Percentiles rank a stretch among this genome's conserved stretches.
These are phyloP conservation scores for Bisporella sp. DNA, from an alignment of 2,329 filamentous ascomycete species.

Conservation along the genomic window DNA sequence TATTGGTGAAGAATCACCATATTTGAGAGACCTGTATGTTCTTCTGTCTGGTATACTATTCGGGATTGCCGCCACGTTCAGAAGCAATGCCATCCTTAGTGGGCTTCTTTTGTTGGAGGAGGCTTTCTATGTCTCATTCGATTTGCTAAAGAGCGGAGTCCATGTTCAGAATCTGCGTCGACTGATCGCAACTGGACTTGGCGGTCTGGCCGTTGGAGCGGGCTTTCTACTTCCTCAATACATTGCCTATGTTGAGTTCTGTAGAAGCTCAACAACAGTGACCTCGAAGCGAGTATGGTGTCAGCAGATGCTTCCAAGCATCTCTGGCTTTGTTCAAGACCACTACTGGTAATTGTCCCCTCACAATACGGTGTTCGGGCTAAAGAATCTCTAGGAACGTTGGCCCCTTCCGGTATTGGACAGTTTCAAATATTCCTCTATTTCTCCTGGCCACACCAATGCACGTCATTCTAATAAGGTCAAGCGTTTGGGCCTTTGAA, in stretches of 20 bases:
- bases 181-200: constrained; percentile 52
- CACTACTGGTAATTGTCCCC: constrained; percentile 68
- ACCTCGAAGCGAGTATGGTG: constrained; percentile 64
- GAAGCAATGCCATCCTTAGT: constrained; percentile 82
- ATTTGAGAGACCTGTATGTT: constrained; percentile 38
- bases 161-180: constrained; percentile 39
- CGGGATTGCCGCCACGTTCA: constrained; percentile 63
- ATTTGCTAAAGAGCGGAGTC: constrained; percentile 32
- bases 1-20: constrained; percentile 26
- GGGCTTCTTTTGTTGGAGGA: constrained; percentile 58
- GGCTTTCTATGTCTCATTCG: constrained; percentile 34
- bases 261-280: constrained; percentile 30
- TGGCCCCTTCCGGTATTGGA: constrained; percentile 90
- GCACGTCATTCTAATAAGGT: constrained; percentile 59
- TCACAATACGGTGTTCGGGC: neutral
- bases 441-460: constrained; percentile 80
- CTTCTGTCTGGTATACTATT: constrained; percentile 62
- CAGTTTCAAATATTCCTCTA: constrained; percentile 72
- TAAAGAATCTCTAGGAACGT: constrained; percentile 56
- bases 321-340: constrained; percentile 84
- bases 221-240: constrained; percentile 69
- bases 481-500: constrained; percentile 41
- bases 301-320: constrained; percentile 63
- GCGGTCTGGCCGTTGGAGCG: constrained; percentile 59
- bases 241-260: constrained; percentile 68